Conservation (phyloP, 345 rosid genomes). For the Linum tenue region DNA sequence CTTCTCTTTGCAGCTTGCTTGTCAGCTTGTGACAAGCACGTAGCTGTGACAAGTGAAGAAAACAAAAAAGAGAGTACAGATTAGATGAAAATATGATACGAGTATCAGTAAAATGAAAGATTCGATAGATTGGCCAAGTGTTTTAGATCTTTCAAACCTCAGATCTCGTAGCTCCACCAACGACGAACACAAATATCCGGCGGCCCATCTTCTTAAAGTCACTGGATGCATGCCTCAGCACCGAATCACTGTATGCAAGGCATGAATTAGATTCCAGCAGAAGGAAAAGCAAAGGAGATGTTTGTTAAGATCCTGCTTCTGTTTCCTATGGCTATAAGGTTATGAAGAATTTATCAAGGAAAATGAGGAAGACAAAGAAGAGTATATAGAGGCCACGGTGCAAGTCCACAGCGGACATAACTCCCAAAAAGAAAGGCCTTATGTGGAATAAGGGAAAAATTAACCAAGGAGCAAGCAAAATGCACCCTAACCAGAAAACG, state of each 20-base stretch:
- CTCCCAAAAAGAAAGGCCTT: too few species aligned
- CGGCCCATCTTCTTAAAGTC: slow-evolving; percentile 88
- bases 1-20: slow-evolving; percentile 72
- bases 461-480: too few species aligned
- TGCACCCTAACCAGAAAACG: too few species aligned
- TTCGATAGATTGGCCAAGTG: background rate
- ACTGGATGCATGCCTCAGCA: slow-evolving; percentile 75
- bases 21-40: slow-evolving; percentile 93
- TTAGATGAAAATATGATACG: background rate
- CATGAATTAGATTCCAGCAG: too few species aligned
- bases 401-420: too few species aligned
- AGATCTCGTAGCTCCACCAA: slow-evolving; percentile 95
- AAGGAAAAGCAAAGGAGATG: too few species aligned
- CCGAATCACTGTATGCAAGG: slow-evolving; percentile 50
- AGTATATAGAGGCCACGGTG: too few species aligned
- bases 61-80: background rate
- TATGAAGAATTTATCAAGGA: too few species aligned
- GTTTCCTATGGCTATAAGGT: too few species aligned
- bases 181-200: slow-evolving; percentile 81
- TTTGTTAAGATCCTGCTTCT: too few species aligned
- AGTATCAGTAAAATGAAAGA: background rate
- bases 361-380: too few species aligned
- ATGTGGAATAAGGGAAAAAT: too few species aligned
- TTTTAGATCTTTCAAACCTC: slow-evolving; percentile 46
- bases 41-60: slow-evolving; percentile 33